Conservation (phyloP, 2,329 filamentous ascomycete species). For the Ascocoryne sarcoides region DNA sequence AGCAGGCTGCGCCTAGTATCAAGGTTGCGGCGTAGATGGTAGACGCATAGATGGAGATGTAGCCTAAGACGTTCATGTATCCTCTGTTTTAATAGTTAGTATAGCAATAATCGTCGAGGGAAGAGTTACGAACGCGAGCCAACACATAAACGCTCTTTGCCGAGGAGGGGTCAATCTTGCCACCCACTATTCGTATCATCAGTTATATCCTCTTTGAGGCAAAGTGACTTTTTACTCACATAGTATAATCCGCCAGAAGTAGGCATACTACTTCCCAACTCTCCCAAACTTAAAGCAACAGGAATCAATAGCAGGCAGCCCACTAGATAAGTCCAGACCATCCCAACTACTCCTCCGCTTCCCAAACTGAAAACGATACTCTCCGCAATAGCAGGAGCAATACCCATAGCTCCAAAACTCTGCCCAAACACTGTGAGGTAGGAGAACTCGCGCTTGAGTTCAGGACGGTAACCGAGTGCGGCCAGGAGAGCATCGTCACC, state of each 20-base stretch:
- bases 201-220: slow-evolving; percentile 1
- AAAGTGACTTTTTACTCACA: slow-evolving; percentile 9
- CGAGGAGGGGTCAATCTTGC: slow-evolving; percentile 24
- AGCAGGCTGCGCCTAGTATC: slow-evolving; percentile 23
- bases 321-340: slow-evolving; percentile 27
- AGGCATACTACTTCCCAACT: slow-evolving; percentile 27
- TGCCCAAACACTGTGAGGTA: slow-evolving; percentile 27
- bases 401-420: slow-evolving; percentile 28
- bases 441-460: slow-evolving; percentile 27
- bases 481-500: slow-evolving; percentile 25
- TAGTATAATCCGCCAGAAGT: slow-evolving; percentile 28
- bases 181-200: slow-evolving; percentile 22
- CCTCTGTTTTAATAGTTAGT: slow-evolving; percentile 13
- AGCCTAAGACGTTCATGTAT: slow-evolving; percentile 29
- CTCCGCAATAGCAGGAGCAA: slow-evolving; percentile 27
- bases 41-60: slow-evolving; percentile 28
- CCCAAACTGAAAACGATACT: slow-evolving; percentile 26
- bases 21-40: slow-evolving; percentile 28
- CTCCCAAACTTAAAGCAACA: slow-evolving; percentile 25
- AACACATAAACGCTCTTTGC: slow-evolving; percentile 28
- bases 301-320: slow-evolving; percentile 26
- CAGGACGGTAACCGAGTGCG: slow-evolving; percentile 24
- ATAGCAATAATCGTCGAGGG: slow-evolving; percentile 3
- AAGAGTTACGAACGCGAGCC: slow-evolving; percentile 25
- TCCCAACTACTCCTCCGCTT: slow-evolving; percentile 23